These are phyloP conservation scores for Citrullus amarus DNA, from an alignment of 306 rosid species.

Conservation along the genomic window DNA sequence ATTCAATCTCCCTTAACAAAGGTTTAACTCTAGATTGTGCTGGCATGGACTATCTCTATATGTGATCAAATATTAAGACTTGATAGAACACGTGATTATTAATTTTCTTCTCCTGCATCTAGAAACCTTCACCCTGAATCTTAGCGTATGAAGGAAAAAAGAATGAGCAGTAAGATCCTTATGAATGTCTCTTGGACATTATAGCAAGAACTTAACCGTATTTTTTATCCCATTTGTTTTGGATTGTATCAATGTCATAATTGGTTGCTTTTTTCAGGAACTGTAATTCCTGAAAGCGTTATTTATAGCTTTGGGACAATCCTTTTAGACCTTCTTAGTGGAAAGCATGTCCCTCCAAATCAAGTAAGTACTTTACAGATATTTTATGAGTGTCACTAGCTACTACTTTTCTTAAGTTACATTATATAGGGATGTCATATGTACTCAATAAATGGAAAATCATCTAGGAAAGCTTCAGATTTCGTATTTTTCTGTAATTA, in stretches of 20 bases:
- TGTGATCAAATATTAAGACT: too few relatives aligned
- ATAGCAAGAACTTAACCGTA: not conserved
- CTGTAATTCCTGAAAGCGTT: slow-evolving; percentile 68
- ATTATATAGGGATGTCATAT: not conserved
- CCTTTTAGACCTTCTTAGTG: slow-evolving; percentile 71
- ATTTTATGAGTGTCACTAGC: not conserved
- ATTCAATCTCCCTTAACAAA: not conserved
- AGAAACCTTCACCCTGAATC: too few relatives aligned
- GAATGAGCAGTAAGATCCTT: not conserved
- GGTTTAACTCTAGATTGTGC: too few relatives aligned
- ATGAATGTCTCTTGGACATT: not conserved
- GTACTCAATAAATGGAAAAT: too few relatives aligned
- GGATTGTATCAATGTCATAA: not conserved
- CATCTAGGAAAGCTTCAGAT: too few relatives aligned
- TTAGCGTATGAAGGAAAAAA: not conserved
- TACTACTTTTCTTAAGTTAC: not conserved
- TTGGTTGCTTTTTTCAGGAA: slow-evolving; percentile 27
- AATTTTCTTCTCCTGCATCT: too few relatives aligned
- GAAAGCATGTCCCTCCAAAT: slow-evolving; percentile 77
- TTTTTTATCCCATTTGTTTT: not conserved
- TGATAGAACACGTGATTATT: not conserved
- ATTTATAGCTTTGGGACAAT: slow-evolving; percentile 77
- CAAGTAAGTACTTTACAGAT: slow-evolving; percentile 37
- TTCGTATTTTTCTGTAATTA: too few relatives aligned
- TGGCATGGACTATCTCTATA: too few relatives aligned